Evolutionary conservation across 306 rosid genomes (phyloP), one percentile per base, ranked within the genome.

Genomic region (Glycine latifolia): DNA sequence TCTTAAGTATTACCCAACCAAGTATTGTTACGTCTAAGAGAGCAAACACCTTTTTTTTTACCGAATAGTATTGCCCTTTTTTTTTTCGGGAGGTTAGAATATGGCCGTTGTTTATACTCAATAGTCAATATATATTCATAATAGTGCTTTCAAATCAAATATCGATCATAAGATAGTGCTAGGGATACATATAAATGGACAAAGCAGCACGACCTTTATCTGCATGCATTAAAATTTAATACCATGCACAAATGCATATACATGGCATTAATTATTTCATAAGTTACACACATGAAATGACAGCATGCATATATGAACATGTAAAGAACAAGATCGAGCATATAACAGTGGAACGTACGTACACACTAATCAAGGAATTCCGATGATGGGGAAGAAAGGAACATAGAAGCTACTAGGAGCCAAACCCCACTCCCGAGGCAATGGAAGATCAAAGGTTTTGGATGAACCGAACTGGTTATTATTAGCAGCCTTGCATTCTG

Each of bases 311-410:
- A 7, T 4, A 20, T 61, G 10, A 46, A 47, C 52, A 59, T 3
- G 20, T 33, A 70, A 46, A 49, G 1, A 31, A 47, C 73, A 44
- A 77, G 37, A n/a, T n/a, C n/a, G n/a, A 71, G 33, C 61, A 53
- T 67, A 66, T n/a, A n/a, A n/a, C 8, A 35, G 31, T 26, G 31
- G 31, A 26, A 26, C 31, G 31, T 26, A 26, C 31, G 31, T 26
- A 26, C 31, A 26, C 31, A 26, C 1, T 26, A 26, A 26, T 26
- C 1, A 26, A n/a, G 98, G 98, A 56, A 95, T 88, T 82, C 98
- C 98, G 39, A 92, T 92, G 78, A 95, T 95, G 33, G 98, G 98
- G 80, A 92, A 6, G 87, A 85, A 90, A 55, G 98, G 98, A 35
- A 91, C 1, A 65, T 90, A 95, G 49, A 52, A 87, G 90, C 97